Conservation (phyloP, 768 basidiomycete species). For the Lepiota subincarnata region DNA sequence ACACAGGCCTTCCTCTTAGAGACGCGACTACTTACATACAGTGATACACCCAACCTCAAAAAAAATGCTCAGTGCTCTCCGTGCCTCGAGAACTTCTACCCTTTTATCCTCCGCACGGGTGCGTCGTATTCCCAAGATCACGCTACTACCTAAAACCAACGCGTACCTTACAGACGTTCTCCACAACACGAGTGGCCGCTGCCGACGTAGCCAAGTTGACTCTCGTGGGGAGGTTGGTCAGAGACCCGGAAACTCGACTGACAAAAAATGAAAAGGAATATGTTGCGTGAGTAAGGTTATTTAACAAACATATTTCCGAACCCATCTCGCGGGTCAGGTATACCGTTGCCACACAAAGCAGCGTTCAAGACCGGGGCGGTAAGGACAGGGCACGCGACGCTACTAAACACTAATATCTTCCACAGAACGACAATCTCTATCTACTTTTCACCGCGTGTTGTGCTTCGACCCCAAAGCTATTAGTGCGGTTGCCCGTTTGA, state of each 20-base stretch:
- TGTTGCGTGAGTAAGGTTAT: conserved; percentile 48
- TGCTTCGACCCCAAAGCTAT: conserved; percentile 66
- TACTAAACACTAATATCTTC: not conserved
- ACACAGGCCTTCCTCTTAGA: conserved; percentile 8
- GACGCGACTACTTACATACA: not conserved
- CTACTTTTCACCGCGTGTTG: conserved; percentile 75
- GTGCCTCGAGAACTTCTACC: conserved; percentile 18
- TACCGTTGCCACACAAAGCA: conserved; percentile 69
- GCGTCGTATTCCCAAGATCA: not conserved
- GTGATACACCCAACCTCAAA: not conserved
- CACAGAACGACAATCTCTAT: conserved; percentile 49
- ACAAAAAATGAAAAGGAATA: conserved; percentile 79
- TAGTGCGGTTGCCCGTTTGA: conserved; percentile 59
- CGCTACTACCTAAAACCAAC: not conserved
- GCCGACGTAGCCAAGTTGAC: conserved; percentile 71
- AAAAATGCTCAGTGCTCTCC: conserved; percentile 52
- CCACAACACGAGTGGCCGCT: conserved; percentile 49
- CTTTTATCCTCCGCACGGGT: not conserved
- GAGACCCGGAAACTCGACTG: conserved; percentile 63
- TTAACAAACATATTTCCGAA: not conserved
- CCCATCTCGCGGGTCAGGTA: conserved; percentile 44
- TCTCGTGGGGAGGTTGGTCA: conserved; percentile 71
- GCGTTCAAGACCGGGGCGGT: conserved; percentile 45
- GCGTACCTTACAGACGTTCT: conserved; percentile 49
- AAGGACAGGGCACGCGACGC: conserved; percentile 50